Base-by-base conservation (phyloP, 2,329 filamentous ascomycete species). In the Curvularia eragrostidis region DNA sequence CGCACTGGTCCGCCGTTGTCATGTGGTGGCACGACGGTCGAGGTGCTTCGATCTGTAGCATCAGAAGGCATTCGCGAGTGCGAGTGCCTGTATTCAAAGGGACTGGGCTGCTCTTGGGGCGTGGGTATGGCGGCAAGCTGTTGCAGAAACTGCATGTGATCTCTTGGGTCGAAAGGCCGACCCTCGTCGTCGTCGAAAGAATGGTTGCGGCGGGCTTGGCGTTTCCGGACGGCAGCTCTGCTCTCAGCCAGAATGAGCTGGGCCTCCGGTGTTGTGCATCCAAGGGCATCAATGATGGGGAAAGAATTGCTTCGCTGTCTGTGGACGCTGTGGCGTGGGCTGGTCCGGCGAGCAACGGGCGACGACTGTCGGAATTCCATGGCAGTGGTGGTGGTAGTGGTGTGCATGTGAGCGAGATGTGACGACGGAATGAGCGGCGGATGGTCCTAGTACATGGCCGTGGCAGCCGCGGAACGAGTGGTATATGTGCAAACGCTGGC, bases 241-340 rank as follows among this genome's bases (percentile, higher is more conserved):
- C 73, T 73, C 44, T 76, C 74, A 15, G 72, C 73, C 39, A 77
- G 52, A 42, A 77, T 69, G 23, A 77, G 58, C 44, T 70, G 63
- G 46, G 74, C 74, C 56, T 77, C 74, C 41, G 72, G 62, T 4
- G 73, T 75, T 8, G 74, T 74, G 54, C 73, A 75, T 44, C 73
- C 73, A 39, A 77, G 30, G 28, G 69, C 72, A 36, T 76, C 72
- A 9, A 72, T 60, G 28, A 76, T 69, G 9, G 74, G 73, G 12
- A 75, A 59, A 2, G 74, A 77, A 48, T 75, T 76, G 59, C 73
- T 77, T 60, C 74, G 61, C 28, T 75, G 63, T 52, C 74, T 67
- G n/a, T 68, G 50, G 5, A 64, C 61, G 47, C 42, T 59, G 23
- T 68, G 68, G 28, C 73, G 67, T 10, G 63, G 61, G 56, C 65